Conservation (phyloP, 2,329 filamentous ascomycete genomes). For the Orbilia ellipsospora region DNA sequence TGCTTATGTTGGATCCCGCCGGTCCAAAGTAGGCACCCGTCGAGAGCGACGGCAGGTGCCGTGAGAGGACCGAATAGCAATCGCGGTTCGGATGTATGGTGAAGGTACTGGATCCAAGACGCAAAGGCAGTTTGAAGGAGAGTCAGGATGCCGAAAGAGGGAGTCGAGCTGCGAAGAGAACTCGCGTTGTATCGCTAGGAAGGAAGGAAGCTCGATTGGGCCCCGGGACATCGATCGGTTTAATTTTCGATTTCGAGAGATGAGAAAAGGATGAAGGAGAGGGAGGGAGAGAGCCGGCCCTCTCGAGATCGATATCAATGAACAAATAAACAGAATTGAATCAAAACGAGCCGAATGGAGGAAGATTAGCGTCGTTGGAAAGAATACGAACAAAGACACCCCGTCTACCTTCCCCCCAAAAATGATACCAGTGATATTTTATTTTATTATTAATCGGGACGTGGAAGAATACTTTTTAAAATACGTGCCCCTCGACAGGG, state of each 20-base stretch:
- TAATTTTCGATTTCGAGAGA: neutral
- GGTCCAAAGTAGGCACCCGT: slow-evolving; percentile 18
- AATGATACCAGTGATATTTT: neutral
- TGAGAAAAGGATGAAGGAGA: neutral
- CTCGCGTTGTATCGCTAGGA: slow-evolving; percentile 45
- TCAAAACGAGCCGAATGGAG: neutral
- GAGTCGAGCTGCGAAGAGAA: slow-evolving; percentile 39
- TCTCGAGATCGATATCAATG: neutral
- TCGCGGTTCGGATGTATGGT: slow-evolving; percentile 30
- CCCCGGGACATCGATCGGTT: neutral
- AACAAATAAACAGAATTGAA: neutral
- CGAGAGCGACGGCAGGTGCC: slow-evolving; percentile 42
- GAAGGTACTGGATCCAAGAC: neutral
- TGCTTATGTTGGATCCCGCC: slow-evolving; percentile 5
- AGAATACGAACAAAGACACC: neutral
- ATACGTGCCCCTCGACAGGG: neutral
- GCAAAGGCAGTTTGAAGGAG: slow-evolving; percentile 3
- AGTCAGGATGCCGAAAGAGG: slow-evolving; percentile 38
- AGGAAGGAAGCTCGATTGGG: slow-evolving; percentile 1
- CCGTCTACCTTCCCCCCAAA: no score
- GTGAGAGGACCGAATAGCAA: slow-evolving; percentile 22
- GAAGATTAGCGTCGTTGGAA: neutral
- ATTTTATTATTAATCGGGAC: slow-evolving; percentile 2
- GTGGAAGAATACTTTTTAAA: neutral
- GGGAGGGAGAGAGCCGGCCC: neutral